phyloP scores from a whole-genome alignment of 2,329 filamentous ascomycete species.

The Drechslerella coelobrocha region DNA sequence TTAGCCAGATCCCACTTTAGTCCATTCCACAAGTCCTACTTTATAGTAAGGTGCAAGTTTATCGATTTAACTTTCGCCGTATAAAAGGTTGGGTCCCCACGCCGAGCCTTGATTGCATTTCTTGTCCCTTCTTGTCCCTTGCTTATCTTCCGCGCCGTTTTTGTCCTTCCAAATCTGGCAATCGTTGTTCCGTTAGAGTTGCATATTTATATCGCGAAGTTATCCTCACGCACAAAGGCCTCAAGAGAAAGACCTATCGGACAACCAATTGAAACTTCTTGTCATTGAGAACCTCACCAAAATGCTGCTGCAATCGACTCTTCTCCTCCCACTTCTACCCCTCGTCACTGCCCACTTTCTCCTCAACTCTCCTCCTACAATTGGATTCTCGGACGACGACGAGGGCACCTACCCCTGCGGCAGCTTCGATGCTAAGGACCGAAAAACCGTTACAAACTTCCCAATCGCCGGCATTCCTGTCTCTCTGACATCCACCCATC shows the following conservation, averaged over 20 bases:
- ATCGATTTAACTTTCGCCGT: too few relatives aligned
- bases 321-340: conserved; percentile 15
- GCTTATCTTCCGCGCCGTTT: conserved; percentile 2
- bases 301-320: conserved; percentile 24
- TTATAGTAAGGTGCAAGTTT: too few relatives aligned
- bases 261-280: not conserved
- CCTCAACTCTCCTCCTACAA: conserved; percentile 28
- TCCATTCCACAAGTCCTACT: too few relatives aligned
- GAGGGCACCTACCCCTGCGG: conserved; percentile 40
- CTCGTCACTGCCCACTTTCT: conserved; percentile 31
- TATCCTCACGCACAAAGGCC: too few relatives aligned
- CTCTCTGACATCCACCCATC: conserved; percentile 41
- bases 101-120: too few relatives aligned
- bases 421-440: conserved; percentile 16
- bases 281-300: conserved; percentile 1
- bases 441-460: conserved; percentile 34
- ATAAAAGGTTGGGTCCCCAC: too few relatives aligned
- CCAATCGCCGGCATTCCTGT: conserved; percentile 35
- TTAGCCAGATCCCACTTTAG: too few relatives aligned
- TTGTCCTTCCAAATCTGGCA: not conserved
- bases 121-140: conserved; percentile 8
- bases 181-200: not conserved
- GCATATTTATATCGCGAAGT: not conserved
- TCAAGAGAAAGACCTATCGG: not conserved
- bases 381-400: conserved; percentile 39